Evolutionary conservation across 345 rosid genomes (phyloP), one percentile per base, ranked within the genome.

Genomic region (Acer yangbiense): DNA sequence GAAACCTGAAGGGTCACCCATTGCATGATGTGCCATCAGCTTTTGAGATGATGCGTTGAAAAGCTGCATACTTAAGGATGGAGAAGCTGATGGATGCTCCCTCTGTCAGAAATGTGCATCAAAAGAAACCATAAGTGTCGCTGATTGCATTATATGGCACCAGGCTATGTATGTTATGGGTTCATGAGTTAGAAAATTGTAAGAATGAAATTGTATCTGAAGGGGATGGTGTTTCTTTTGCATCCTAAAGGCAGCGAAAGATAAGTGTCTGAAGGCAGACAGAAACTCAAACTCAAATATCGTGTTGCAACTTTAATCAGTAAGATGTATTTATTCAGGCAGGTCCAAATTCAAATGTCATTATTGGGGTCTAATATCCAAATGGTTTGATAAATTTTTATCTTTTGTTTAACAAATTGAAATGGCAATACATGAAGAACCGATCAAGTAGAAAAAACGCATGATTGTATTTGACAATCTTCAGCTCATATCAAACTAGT

Each of bases 21-120:
- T 81, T 95, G 80, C 99, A 95, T 72, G 97, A 95, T 46, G 94
- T 95, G 71, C 99, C 99, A 11, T 82, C 89, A 73, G 93, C 98
- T 18, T 93, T 87, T 73, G 95, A 93, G 81, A 74, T 85, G 67
- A 74, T 81, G 83, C 55, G 82, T 69, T 87, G 72, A 74, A 16
- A 29, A n/a, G 14, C 35, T 48, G 52, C 78, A 8, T 35, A 20
- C 8, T 1, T 18, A 2, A 14, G 57, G 50, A n/a, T 7, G 17
- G 48, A 20, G 60, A 65, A 74, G 21, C 46, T 65, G 55, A 20
- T 63, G 23, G 46, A 23, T 44, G 46, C 35, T 73, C 23, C 39
- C 21, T 9, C 58, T 12, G 23, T 64, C 32, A 64, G 11, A 16
- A 25, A 6, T 44, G 69, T 17, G 17, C 29, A 60, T 0, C 27